Evolutionary conservation across 208 protist genomes (phyloP), one percentile per base, ranked within the genome.

Genomic region (Leishmania aethiopica): DNA sequence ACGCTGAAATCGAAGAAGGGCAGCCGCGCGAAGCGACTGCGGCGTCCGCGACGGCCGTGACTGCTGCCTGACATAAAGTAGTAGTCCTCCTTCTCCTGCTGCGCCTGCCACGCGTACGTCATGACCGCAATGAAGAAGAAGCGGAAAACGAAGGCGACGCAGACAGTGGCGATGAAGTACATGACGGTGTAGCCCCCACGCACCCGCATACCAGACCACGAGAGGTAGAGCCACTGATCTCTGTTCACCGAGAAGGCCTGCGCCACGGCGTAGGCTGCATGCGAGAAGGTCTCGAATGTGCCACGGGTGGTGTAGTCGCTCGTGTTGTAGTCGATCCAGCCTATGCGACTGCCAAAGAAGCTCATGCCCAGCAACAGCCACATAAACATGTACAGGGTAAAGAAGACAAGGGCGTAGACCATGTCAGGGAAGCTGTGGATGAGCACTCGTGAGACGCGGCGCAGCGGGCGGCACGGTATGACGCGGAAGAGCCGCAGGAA

Each of bases 361-460:
- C 93, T 94, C 95, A 98, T 98, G 32, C 96, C 96, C 72, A 97
- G 84, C 17, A 98, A 80, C 75, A 97, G 82, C 93, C 92, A 95
- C 92, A 98, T 96, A 77, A 98, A 96, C 92, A 98, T 94, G 90
- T 97, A 98, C 53, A 98, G 64, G n/a, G 86, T 89, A 79, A 98
- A 97, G 83, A 98, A 91, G 78, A 96, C 71, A 35, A 97, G 77
- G 42, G 92, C 93, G 83, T 97, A 97, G n/a, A 90, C 60, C 75
- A 96, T 92, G 77, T 96, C 93, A n/a, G 89, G 87, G 80, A 96
- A 88, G 79, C 87, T 88, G 80, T 93, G 86, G 49, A 97, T 80
- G 40, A 97, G 85, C 85, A 98, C 95, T n/a, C 92, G 92, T 62
- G 91, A 78, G 28, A 97, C 91, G 49, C 88, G 90, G 62, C 92